Percentiles rank a stretch among this genome's conserved stretches.
Evolutionary conservation across 139 green algal genomes (phyloP).

Genomic region (Auxenochlorella pyrenoidosa): DNA sequence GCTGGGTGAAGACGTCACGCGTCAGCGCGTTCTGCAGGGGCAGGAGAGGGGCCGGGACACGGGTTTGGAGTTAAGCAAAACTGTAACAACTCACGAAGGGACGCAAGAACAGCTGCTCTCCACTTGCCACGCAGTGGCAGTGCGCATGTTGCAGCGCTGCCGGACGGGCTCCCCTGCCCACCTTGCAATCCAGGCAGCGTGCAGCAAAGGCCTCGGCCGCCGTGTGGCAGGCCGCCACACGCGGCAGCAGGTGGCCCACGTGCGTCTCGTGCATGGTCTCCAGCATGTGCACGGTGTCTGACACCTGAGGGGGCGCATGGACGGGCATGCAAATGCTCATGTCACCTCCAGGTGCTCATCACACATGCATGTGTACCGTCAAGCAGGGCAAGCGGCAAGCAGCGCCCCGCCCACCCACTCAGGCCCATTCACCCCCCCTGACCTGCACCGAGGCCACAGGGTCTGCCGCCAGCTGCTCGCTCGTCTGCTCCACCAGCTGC

Average conservation of each 20-base stretch:
- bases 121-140: not conserved
- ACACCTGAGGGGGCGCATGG: constrained; percentile 13
- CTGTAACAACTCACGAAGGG: not conserved
- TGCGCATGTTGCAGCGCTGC: no score
- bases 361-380: no score
- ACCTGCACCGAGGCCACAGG: constrained; percentile 28
- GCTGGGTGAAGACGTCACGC: constrained; percentile 77
- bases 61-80: not conserved
- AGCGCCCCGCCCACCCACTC: not conserved
- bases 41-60: not conserved
- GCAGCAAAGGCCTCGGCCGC: constrained; percentile 50
- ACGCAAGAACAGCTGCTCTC: not conserved
- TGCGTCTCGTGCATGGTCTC: constrained; percentile 87
- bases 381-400: not conserved
- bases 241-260: constrained; percentile 66
- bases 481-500: constrained; percentile 73
- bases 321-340: not conserved
- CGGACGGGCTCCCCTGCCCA: not conserved
- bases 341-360: no score
- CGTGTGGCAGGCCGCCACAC: constrained; percentile 50
- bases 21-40: constrained; percentile 74
- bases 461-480: constrained; percentile 54
- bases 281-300: constrained; percentile 78
- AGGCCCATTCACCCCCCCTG: not conserved
- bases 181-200: constrained; percentile 65